These are phyloP conservation scores for Dissophora globulifera DNA, from an alignment of 192 early-diverging fungal species.

Conservation along the genomic window DNA sequence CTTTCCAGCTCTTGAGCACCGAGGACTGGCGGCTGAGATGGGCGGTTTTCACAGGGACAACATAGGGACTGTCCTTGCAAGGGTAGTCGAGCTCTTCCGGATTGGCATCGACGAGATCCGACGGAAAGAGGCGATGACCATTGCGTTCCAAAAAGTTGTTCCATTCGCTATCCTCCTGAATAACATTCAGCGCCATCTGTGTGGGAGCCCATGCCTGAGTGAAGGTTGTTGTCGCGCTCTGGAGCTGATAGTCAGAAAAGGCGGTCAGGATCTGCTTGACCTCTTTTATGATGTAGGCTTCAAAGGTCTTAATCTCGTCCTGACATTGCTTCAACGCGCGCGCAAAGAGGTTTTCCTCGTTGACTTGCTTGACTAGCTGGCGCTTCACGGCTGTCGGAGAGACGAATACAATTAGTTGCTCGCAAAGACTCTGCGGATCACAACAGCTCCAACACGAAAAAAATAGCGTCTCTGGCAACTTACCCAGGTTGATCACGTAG, in stretches of 20 bases:
- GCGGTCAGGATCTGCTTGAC: conserved; percentile 40
- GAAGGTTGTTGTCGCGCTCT: conserved; percentile 15
- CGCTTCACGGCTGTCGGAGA: conserved; percentile 22
- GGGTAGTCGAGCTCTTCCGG: conserved; percentile 55
- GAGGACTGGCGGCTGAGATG: conserved; percentile 52
- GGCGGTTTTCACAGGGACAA: conserved; percentile 55
- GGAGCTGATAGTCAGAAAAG: conserved; percentile 34
- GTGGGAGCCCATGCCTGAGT: conserved; percentile 34
- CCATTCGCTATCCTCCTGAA: conserved; percentile 58
- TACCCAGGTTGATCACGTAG: conserved; percentile 35
- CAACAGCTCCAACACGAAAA: too few species aligned
- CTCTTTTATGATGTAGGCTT: conserved; percentile 38
- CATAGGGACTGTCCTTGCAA: conserved; percentile 55
- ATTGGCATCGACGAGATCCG: conserved; percentile 55
- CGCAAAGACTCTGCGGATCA: too few species aligned
- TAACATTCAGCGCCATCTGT: conserved; percentile 39
- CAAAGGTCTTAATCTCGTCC: conserved; percentile 40
- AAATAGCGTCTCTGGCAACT: neutral
- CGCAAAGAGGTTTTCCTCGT: conserved; percentile 46
- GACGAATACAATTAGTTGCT: too few species aligned
- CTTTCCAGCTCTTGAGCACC: conserved; percentile 56
- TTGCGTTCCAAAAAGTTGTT: conserved; percentile 40
- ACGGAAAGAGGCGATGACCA: conserved; percentile 47
- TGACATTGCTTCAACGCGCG: conserved; percentile 49
- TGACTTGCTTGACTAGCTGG: conserved; percentile 41